These are phyloP conservation scores for Globisporangium polare DNA, from an alignment of 352 stramenopile species.

Conservation along the genomic window DNA sequence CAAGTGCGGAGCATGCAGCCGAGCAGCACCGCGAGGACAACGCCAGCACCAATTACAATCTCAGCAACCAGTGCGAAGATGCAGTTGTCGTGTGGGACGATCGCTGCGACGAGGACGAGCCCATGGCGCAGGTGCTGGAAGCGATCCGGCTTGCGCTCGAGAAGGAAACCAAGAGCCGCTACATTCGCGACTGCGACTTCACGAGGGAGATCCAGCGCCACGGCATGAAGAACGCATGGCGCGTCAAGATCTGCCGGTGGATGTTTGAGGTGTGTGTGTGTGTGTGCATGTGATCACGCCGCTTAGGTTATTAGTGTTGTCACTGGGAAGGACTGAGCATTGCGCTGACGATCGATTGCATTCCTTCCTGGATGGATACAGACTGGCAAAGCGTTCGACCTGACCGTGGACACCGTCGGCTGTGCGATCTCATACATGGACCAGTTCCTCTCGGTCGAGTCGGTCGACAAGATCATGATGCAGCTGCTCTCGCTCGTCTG, in stretches of 20 bases:
- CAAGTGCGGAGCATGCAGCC: too few relatives aligned
- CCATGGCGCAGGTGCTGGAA: slow-evolving; percentile 21
- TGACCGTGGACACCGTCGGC: slow-evolving; percentile 58
- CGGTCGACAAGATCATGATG: slow-evolving; percentile 67
- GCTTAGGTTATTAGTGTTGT: background rate
- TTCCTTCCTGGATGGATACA: slow-evolving; percentile 8
- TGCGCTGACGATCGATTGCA: background rate
- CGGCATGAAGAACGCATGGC: slow-evolving; percentile 64
- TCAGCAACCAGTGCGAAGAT: background rate
- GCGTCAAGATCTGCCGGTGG: slow-evolving; percentile 69
- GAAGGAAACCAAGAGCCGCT: slow-evolving; percentile 20
- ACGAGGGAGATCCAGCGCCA: slow-evolving; percentile 40
- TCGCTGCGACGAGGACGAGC: background rate
- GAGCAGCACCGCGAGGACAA: background rate
- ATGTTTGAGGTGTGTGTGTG: slow-evolving; percentile 47
- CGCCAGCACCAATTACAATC: background rate
- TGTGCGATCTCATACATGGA: slow-evolving; percentile 70
- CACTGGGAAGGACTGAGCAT: background rate
- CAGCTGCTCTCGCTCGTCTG: slow-evolving; percentile 74
- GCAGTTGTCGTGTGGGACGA: slow-evolving; percentile 1
- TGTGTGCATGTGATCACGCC: background rate
- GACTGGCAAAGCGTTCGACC: slow-evolving; percentile 66
- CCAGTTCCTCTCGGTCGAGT: slow-evolving; percentile 58
- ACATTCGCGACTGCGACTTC: slow-evolving; percentile 37
- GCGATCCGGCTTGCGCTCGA: slow-evolving; percentile 34